Evolutionary conservation across 2,329 filamentous ascomycete species (phyloP).

Genomic region (Neurospora crassa): DNA sequence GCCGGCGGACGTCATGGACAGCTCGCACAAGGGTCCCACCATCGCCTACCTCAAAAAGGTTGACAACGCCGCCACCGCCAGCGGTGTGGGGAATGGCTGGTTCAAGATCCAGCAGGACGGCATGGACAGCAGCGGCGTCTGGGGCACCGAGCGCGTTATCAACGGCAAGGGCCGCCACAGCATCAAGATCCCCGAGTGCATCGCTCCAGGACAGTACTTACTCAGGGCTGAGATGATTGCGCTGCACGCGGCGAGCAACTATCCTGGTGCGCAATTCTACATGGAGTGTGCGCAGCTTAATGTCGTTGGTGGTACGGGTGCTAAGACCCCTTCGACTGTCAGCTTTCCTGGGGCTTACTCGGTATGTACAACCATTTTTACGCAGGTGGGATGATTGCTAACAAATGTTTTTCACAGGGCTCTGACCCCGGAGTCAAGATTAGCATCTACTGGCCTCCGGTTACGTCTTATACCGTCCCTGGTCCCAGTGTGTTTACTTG

Average conservation of each 20-base stretch:
- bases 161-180: constrained; percentile 17
- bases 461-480: constrained; percentile 17
- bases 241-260: constrained; percentile 15
- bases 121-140: constrained; percentile 11
- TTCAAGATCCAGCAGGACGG: constrained; percentile 21
- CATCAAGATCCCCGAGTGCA: constrained; percentile 18
- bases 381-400: not conserved
- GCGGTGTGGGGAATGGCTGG: constrained; percentile 18
- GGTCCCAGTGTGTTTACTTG: constrained; percentile 17
- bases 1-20: constrained; percentile 20
- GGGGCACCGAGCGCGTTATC: constrained; percentile 19
- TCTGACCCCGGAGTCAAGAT: constrained; percentile 17
- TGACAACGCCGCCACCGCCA: constrained; percentile 14
- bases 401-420: constrained; percentile 6
- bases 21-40: constrained; percentile 17
- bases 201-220: constrained; percentile 18
- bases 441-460: constrained; percentile 18
- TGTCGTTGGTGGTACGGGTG: constrained; percentile 15
- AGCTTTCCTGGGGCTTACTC: constrained; percentile 18
- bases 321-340: constrained; percentile 17
- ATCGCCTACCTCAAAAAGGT: constrained; percentile 21
- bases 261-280: constrained; percentile 20
- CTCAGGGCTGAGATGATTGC: constrained; percentile 19
- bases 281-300: constrained; percentile 20
- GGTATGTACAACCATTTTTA: constrained; percentile 2